These are phyloP conservation scores for Trichopus zeylanicus DNA, from an alignment of 116 monocot genomes.

Conservation along the genomic window DNA sequence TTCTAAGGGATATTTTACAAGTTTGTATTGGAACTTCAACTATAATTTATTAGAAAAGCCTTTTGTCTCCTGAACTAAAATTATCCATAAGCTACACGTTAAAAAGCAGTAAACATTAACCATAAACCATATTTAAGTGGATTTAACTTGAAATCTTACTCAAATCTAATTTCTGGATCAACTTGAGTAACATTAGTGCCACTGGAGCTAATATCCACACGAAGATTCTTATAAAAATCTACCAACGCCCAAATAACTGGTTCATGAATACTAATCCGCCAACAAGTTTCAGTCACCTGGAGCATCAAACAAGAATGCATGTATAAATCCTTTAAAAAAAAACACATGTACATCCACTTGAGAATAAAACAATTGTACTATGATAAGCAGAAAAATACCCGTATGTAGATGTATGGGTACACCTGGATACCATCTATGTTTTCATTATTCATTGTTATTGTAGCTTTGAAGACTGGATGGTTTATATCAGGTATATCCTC, in stretches of 20 bases:
- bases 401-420: conserved; percentile 83
- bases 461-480: conserved; percentile 89
- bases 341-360: too few species aligned
- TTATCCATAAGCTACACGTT: too few species aligned
- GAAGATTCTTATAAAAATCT: conserved; percentile 72
- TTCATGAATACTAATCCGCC: conserved; percentile 92
- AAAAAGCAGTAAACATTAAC: too few species aligned
- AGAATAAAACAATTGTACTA: too few species aligned
- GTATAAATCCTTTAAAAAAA: too few species aligned
- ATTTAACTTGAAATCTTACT: conserved; percentile 78
- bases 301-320: too few species aligned
- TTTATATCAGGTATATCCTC: conserved; percentile 46
- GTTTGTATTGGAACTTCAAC: too few species aligned
- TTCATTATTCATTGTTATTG: conserved; percentile 67
- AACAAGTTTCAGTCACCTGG: conserved; percentile 82
- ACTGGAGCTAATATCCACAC: conserved; percentile 44
- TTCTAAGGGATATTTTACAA: too few species aligned
- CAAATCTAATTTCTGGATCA: conserved; percentile 93
- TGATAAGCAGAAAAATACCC: conserved; percentile 56
- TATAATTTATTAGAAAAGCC: too few species aligned
- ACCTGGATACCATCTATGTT: conserved; percentile 71
- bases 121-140: too few species aligned
- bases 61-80: too few species aligned
- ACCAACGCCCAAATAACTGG: conserved; percentile 95
- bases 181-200: conserved; percentile 56